Evolutionary conservation across 2,329 filamentous ascomycete species (phyloP).

Genomic region (Trichoderma citrinoviride): DNA sequence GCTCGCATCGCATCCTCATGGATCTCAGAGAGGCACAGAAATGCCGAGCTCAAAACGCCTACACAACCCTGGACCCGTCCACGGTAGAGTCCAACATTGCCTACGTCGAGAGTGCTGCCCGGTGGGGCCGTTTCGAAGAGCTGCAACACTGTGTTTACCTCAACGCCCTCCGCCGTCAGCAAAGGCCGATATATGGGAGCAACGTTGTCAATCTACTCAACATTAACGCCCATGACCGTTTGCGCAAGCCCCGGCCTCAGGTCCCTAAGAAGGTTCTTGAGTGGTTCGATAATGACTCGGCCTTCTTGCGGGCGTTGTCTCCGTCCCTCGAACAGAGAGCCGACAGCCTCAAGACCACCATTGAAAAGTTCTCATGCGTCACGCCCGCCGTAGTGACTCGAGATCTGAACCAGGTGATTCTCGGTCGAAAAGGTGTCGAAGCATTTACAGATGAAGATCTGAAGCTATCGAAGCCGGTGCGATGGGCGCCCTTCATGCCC

Average conservation of each 20-base stretch:
- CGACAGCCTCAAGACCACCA: constrained; percentile 66
- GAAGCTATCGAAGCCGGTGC: constrained; percentile 55
- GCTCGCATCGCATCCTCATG: constrained; percentile 66
- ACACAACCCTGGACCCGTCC: constrained; percentile 59
- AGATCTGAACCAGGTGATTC: constrained; percentile 66
- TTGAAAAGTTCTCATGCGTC: constrained; percentile 87
- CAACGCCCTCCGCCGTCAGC: constrained; percentile 76
- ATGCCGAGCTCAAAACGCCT: constrained; percentile 54
- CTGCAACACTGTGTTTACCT: constrained; percentile 78
- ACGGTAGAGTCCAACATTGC: constrained; percentile 67
- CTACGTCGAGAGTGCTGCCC: constrained; percentile 68
- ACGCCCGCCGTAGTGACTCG: constrained; percentile 85
- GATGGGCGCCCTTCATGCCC: constrained; percentile 56
- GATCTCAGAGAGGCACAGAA: constrained; percentile 71
- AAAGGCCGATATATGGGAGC: constrained; percentile 76
- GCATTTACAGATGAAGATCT: constrained; percentile 57
- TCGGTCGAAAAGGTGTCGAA: constrained; percentile 59
- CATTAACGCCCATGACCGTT: constrained; percentile 58
- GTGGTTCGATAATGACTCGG: constrained; percentile 73
- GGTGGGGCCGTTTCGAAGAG: constrained; percentile 71
- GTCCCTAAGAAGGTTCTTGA: constrained; percentile 62
- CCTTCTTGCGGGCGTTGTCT: constrained; percentile 63
- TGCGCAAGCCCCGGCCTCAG: constrained; percentile 58
- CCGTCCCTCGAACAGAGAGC: constrained; percentile 72
- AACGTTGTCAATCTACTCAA: constrained; percentile 73